Conservation (phyloP, 169 alveolate species). For the Cryptosporidium meleagridis region DNA sequence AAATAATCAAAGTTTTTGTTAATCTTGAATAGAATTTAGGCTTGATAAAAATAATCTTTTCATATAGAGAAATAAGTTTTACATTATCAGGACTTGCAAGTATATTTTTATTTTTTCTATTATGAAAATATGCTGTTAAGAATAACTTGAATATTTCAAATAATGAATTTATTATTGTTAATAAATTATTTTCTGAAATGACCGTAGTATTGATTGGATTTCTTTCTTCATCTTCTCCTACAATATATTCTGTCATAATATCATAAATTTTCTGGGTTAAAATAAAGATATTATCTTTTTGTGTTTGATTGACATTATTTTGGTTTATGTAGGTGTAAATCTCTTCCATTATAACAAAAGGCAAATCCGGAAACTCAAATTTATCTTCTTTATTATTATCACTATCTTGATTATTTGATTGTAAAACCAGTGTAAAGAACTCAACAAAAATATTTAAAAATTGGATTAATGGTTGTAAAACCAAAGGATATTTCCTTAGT, state of each 20-base stretch:
- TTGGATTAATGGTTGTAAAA: conserved; percentile 29
- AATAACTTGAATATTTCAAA: conserved; percentile 33
- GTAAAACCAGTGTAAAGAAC: conserved; percentile 1
- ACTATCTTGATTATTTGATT: neutral
- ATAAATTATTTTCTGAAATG: conserved; percentile 20
- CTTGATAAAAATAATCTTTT: conserved; percentile 19
- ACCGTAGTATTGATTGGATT: neutral
- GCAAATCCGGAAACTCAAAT: conserved; percentile 60
- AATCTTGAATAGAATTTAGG: conserved; percentile 10
- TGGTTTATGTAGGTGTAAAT: conserved; percentile 36
- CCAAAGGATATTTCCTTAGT: conserved; percentile 49
- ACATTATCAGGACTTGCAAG: neutral
- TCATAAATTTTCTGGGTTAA: conserved; percentile 28
- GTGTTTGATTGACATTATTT: neutral
- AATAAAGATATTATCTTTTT: conserved; percentile 1
- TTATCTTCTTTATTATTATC: neutral
- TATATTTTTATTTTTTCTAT: neutral
- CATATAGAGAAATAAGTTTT: conserved; percentile 7
- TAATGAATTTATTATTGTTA: conserved; percentile 21
- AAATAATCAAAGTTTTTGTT: conserved; percentile 26
- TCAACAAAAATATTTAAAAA: conserved; percentile 51
- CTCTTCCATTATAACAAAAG: conserved; percentile 56
- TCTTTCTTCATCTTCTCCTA: neutral
- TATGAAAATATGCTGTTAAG: conserved; percentile 2
- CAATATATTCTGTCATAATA: neutral